phyloP scores from a whole-genome alignment of 495 filamentous ascomycete species.

The Podospora anserina region DNA sequence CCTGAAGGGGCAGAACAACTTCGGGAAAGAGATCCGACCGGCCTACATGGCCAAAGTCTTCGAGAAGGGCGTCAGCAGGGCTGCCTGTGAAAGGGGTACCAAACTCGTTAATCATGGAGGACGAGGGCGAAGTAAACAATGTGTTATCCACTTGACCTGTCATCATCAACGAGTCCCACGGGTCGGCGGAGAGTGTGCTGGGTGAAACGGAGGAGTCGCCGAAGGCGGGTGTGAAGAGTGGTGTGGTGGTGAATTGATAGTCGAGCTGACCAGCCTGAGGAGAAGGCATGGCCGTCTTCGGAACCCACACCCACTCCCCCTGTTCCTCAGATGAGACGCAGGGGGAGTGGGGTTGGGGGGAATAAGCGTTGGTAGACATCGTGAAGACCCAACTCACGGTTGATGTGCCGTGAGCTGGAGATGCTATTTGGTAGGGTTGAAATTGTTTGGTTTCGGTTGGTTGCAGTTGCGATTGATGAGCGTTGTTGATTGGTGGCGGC shows the following conservation, averaged over 20 bases:
- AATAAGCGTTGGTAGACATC: slow-evolving; percentile 10
- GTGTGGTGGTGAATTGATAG: not conserved
- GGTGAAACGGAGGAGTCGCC: not conserved
- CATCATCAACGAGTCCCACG: not conserved
- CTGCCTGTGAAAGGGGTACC: not conserved
- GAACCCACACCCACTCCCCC: slow-evolving; percentile 22
- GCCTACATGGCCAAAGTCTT: not conserved
- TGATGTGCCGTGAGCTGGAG: slow-evolving; percentile 11
- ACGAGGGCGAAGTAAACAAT: slow-evolving; percentile 6
- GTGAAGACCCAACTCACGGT: slow-evolving; percentile 15
- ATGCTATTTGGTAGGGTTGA: slow-evolving; percentile 9
- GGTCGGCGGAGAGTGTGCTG: not conserved
- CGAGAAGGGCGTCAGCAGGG: slow-evolving; percentile 4
- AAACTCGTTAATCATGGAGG: slow-evolving; percentile 3
- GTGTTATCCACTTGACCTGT: slow-evolving; percentile 1
- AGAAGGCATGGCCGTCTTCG: slow-evolving; percentile 7
- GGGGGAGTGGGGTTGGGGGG: slow-evolving; percentile 11
- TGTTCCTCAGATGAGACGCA: slow-evolving; percentile 12
- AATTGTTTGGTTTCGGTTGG: slow-evolving; percentile 2
- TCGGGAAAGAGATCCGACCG: not conserved
- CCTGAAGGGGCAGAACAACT: not conserved
- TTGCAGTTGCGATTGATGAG: slow-evolving; percentile 5
- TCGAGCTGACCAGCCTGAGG: slow-evolving; percentile 5
- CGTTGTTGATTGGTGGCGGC: not conserved
- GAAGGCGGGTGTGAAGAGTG: not conserved